Evolutionary conservation across 805 yeast species (phyloP).

Genomic region (Kodamaea sagamina): DNA sequence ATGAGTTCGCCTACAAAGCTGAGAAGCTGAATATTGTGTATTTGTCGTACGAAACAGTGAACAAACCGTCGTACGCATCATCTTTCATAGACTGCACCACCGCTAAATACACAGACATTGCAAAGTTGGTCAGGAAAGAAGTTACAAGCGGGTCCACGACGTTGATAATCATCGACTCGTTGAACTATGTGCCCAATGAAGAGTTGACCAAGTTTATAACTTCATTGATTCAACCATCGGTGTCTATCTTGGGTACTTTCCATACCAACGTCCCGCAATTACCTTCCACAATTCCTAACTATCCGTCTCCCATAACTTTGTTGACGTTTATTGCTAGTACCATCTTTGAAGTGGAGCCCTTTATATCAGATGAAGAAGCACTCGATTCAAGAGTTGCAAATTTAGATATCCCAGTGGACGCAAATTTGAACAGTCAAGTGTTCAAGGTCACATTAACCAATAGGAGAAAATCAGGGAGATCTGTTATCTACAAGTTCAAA

Average conservation of each 20-base stretch:
- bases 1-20: constrained; percentile 55
- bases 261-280: constrained; percentile 42
- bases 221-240: constrained; percentile 38
- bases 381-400: constrained; percentile 40
- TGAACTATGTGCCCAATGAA: constrained; percentile 55
- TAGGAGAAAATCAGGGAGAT: constrained; percentile 83
- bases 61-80: constrained; percentile 51
- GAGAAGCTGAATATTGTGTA: constrained; percentile 45
- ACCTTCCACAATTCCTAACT: constrained; percentile 41
- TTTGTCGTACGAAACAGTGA: constrained; percentile 68
- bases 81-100: constrained; percentile 49
- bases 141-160: constrained; percentile 25
- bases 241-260: constrained; percentile 36
- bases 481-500: constrained; percentile 55
- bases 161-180: constrained; percentile 65
- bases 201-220: constrained; percentile 54
- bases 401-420: constrained; percentile 48
- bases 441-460: constrained; percentile 59
- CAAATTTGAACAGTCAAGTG: constrained; percentile 45
- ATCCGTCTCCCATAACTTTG: constrained; percentile 55
- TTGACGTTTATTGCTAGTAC: constrained; percentile 75
- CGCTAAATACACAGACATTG: constrained; percentile 20
- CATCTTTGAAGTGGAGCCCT: constrained; percentile 62
- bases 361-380: constrained; percentile 43
- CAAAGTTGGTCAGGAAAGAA: constrained; percentile 24